Evolutionary conservation across 805 yeast species (phyloP), one percentile per base, ranked within the genome.

Genomic region (Cyberlindnera meyerae): DNA sequence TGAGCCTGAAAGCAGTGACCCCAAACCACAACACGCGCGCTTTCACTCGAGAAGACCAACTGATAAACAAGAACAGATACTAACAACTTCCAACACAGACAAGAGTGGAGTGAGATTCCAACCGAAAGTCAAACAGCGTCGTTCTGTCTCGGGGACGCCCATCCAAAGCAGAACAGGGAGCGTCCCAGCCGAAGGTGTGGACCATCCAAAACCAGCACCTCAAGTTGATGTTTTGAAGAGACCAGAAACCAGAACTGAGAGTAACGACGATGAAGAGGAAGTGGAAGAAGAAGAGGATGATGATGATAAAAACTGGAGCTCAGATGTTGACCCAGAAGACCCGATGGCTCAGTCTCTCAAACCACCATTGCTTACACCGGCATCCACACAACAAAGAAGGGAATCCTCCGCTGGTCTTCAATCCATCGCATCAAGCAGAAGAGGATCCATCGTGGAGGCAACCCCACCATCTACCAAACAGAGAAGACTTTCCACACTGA

Each of bases 61-160:
- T n/a, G n/a, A n/a, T n/a, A n/a, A n/a, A 21, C 11, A 21, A 12
- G 27, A 6, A 8, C 18, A 27, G n/a, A 8, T 11, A 13, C 11
- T 7, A n/a, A 36, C 42, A 35, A 36, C 38, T 39, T 5, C 11
- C 11, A 11, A 20, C 29, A 14, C 26, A 54, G 59, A 74, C 43
- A 75, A 75, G 49, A 67, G 77, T 33, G 73, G 78, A 18, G 71
- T 82, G 11, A 75, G 82, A 38, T 82, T 82, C 58, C 66, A 71
- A n/a, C 88, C 88, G 3, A 79, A 78, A 43, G 49, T 63, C 9
- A 67, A 59, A 33, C 66, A 65, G 40, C 66, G 71, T 47, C 61
- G 73, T 34, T 54, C 63, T 17, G 52, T 53, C 1, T 39, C 52
- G 3, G 41, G 47, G 8, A 55, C 63, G 2, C 54, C 60, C 18